A percentile compares a stretch with the other conserved stretches of the same genome.
Evolutionary conservation across 2,329 filamentous ascomycete species (phyloP).

Genomic region (Chaetomium globosum): DNA sequence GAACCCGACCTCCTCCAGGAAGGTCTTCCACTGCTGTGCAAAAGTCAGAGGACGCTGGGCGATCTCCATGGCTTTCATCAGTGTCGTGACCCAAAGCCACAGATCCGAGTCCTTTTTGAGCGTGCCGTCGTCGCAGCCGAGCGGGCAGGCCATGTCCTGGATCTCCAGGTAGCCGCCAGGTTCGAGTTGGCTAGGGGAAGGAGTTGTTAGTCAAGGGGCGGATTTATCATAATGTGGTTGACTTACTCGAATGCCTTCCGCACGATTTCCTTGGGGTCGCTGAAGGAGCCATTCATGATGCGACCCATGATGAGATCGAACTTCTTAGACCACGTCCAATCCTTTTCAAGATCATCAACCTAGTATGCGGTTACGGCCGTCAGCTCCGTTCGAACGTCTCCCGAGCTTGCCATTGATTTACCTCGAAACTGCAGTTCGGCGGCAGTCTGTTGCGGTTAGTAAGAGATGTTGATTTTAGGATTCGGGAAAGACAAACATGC

Average conservation of each 20-base stretch:
- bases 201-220: not conserved
- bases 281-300: constrained; percentile 29
- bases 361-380: not conserved
- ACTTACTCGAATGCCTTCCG: constrained; percentile 28
- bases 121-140: constrained; percentile 32
- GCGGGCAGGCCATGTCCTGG: constrained; percentile 28
- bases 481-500: constrained; percentile 12
- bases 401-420: not conserved
- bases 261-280: constrained; percentile 24
- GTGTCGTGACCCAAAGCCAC: constrained; percentile 8
- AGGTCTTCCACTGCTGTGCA: constrained; percentile 23
- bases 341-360: constrained; percentile 34
- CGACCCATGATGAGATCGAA: constrained; percentile 33
- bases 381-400: not conserved
- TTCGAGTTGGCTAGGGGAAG: constrained; percentile 22
- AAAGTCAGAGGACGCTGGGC: constrained; percentile 21
- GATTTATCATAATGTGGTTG: not conserved
- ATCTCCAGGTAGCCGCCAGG: constrained; percentile 34
- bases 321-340: constrained; percentile 30
- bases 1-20: constrained; percentile 37
- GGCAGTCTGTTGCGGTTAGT: constrained; percentile 24
- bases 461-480: not conserved
- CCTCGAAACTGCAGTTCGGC: constrained; percentile 32
- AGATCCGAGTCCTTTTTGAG: constrained; percentile 25
- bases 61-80: constrained; percentile 22